Evolutionary conservation across 2,329 filamentous ascomycete species (phyloP), one percentile per base, ranked within the genome.

Genomic region (Aspergillus quadrilineatus): DNA sequence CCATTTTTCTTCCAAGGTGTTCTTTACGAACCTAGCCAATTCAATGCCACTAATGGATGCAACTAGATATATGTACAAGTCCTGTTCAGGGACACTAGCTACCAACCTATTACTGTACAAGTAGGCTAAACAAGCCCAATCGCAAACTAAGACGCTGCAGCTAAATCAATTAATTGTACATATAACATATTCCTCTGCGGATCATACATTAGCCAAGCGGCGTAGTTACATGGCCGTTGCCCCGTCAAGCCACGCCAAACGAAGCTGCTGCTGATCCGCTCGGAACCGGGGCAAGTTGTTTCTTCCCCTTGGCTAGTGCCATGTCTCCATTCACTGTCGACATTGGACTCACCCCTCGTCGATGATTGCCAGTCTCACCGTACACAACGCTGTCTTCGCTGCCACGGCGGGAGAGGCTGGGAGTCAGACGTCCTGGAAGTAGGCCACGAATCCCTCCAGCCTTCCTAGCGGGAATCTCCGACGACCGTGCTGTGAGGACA

Each of bases 401-500:
- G 6, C 65, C 68, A 28, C 73, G 70, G 17, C 76, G 69, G 15
- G 75, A 75, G 15, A 74, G 42, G 44, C 61, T 69, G 5, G 75
- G 72, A 1, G 71, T 75, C 45, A 72, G 51, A n/a, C 68, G 64
- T 26, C 73, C 74, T 8, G 68, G 63, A 39, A 75, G 56, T 30
- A 84, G 68, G 0, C 78, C 82, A 46, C 77, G 74, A 28, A 83
- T 73, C 4, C 81, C 82, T 26, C 82, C 82, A 29, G 77, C 78
- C 64, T 83, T 84, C 26, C 82, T 67, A 0, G 75, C 77, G 14
- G 84, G 84, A 14, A 87, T 70, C 53, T 86, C 84, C 22, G 82
- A 79, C 44, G 83, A 87, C 0, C 92, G 92, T 0, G 92, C 90
- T 32, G 90, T 94, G 63, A 92, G 88, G 1, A 97, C 88, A 65